Evolutionary conservation across 331 rosid species (phyloP), one percentile per base, ranked within the genome.

Genomic region (Erythrophleum ivorense): DNA sequence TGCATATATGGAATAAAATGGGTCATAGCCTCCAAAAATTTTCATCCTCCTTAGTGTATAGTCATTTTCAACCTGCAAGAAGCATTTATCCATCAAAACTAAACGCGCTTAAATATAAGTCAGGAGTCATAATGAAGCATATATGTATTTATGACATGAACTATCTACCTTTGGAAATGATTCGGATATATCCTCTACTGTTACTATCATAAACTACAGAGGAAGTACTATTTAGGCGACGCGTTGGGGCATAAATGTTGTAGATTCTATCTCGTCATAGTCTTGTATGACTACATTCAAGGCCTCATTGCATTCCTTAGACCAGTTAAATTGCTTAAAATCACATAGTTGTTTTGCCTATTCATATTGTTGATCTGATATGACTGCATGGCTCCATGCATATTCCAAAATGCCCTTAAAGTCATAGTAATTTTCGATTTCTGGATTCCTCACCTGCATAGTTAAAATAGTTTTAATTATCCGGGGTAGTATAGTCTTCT

Each of bases 341-440:
- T 86, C 89, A 76, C 91, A 86, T 4, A 66, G 81, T 86, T 83
- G 72, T 73, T 81, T 88, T 64, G 85, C 89, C 82, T 86, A 84
- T 0, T 86, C 86, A 10, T 88, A 86, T 55, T 75, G 77, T 16
- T 84, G 83, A n/a, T 88, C 89, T 75, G 91, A 86, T 86, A 88
- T 72, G 12, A 88, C 85, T 36, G 91, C 85, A 71, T 88, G 91
- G 71, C 91, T 86, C 91, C 91, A 88, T 71, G 91, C 91, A 86
- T 86, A 88, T 81, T 88, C 89, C 21, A 88, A 57, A 0, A 88
- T 21, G 14, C 89, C 91, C 63, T 86, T 83, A 7, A 71, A 0
- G 43, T 88, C 89, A 53, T 79, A 88, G 59, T 81, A 84, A 66
- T 88, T 24, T 24, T 24, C 29, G 29, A 1, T 24, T 24, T 24